Evolutionary conservation across 768 basidiomycete genomes (phyloP), one percentile per base, ranked within the genome.

Genomic region (Mycena filopes): DNA sequence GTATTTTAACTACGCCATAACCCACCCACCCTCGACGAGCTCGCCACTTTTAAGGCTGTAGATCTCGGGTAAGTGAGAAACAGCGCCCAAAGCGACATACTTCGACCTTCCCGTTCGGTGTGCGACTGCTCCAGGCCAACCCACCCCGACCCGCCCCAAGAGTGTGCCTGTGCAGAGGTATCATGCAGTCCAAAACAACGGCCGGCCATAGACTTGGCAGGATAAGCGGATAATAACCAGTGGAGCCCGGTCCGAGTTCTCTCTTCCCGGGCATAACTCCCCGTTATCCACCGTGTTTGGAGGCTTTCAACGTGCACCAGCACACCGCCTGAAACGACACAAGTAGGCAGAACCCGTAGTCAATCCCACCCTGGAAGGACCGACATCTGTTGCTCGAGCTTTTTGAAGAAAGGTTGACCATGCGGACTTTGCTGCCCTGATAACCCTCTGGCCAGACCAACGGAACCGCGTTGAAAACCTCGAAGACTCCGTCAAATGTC

Each of bases 21-120:
- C 25, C 23, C 33, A 33, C 42, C 42, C 42, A 43, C 41, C 55
- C 40, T 55, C 29, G 55, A 55, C 42, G 55, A 55, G 55, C 26
- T 55, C 42, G 5, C 20, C 43, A 43, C 29, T 55, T 55, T 55
- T 45, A 55, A 55, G 55, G n/a, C 42, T 45, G 42, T 55, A 55
- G 42, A 55, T 55, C 26, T 55, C 55, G 21, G 55, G 55, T n/a
- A 43, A 20, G 25, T 55, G 2, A 36, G 53, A 45, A 28, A 42
- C 55, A 45, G 55, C 55, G 21, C 20, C n/a, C n/a, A n/a, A 45
- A 4, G 8, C 43, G n/a, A 21, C 43, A 45, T 45, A n/a, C 21
- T n/a, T n/a, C 9, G n/a, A 45, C 43, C n/a, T 45, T 45, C n/a
- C 43, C 21, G 43, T 21, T 18, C 21, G 43, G 21, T 45, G 43